A percentile compares a stretch with the other conserved stretches of the same genome.
phyloP scores from a whole-genome alignment of 2,329 filamentous ascomycete species.

The Fusarium sp. region DNA sequence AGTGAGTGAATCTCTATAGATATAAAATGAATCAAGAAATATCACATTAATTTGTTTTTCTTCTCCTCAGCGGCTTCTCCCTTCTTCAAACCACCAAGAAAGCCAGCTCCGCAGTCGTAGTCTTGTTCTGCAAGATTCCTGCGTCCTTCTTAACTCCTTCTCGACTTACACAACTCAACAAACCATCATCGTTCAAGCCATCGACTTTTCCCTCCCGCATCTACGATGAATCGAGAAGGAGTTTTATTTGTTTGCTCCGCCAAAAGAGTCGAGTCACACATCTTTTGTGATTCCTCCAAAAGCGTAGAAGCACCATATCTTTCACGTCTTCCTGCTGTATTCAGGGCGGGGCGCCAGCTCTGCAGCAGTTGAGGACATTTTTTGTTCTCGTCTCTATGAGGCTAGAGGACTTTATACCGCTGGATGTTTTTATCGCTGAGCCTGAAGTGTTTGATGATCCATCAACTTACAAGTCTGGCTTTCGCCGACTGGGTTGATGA shows the following conservation, averaged over 20 bases:
- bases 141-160: background rate
- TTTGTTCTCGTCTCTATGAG: background rate
- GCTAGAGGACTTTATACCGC: slow-evolving; percentile 8
- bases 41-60: slow-evolving; percentile 2
- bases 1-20: background rate
- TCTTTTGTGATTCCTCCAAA: background rate
- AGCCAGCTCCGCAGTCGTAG: slow-evolving; percentile 32
- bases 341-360: slow-evolving; percentile 26
- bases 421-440: slow-evolving; percentile 31
- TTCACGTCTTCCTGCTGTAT: slow-evolving; percentile 19
- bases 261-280: slow-evolving; percentile 6
- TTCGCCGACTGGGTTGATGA: slow-evolving; percentile 21
- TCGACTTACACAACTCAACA: background rate
- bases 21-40: background rate
- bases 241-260: slow-evolving; percentile 5
- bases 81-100: background rate
- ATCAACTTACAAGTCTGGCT: slow-evolving; percentile 11
- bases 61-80: slow-evolving; percentile 22
- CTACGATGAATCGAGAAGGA: slow-evolving; percentile 26
- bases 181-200: slow-evolving; percentile 14
- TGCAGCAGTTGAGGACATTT: slow-evolving; percentile 20
- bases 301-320: slow-evolving; percentile 18
- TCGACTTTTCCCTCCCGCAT: background rate
- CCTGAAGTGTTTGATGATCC: slow-evolving; percentile 34
- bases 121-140: slow-evolving; percentile 23